A percentile compares a stretch with the other conserved stretches of the same genome.
Evolutionary conservation across 2,329 filamentous ascomycete species (phyloP).

Genomic region (Sporothrix euskadiensis): DNA sequence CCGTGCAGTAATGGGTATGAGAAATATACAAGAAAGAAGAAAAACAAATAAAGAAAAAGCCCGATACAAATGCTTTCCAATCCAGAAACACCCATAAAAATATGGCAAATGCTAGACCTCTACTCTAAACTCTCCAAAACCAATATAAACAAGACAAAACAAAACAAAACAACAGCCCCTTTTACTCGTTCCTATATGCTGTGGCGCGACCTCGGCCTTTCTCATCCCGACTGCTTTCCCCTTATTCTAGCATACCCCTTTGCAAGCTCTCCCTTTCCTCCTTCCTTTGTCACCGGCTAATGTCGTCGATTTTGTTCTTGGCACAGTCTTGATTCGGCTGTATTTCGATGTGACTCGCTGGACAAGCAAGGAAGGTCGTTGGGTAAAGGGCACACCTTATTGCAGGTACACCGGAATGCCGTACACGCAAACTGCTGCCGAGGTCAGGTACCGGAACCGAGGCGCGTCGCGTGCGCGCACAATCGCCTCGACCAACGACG

Average conservation of each 20-base stretch:
- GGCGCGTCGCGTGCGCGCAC: conserved; percentile 74
- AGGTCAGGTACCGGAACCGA: conserved; percentile 86
- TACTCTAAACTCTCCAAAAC: background rate
- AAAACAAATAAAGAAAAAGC: background rate
- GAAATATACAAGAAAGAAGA: conserved; percentile 5
- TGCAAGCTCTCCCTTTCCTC: background rate
- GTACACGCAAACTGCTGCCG: conserved; percentile 90
- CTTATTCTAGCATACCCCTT: background rate
- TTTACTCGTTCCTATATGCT: background rate
- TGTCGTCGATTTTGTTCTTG: background rate
- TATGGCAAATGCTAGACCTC: background rate
- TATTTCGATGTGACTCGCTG: background rate
- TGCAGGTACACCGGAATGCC: conserved; percentile 84
- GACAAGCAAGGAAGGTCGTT: background rate
- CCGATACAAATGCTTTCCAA: conserved; percentile 17
- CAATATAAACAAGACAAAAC: background rate
- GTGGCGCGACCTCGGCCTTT: conserved; percentile 7
- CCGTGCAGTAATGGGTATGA: conserved; percentile 21
- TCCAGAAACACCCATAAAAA: conserved; percentile 11
- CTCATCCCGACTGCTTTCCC: conserved; percentile 8
- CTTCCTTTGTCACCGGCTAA: conserved; percentile 13
- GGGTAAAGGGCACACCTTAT: background rate
- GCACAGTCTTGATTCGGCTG: conserved; percentile 4
- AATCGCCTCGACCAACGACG: conserved; percentile 78
- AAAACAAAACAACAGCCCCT: background rate